Evolutionary conservation across 2,329 filamentous ascomycete genomes (phyloP), one percentile per base, ranked within the genome.

Genomic region (Penicillium sp.): DNA sequence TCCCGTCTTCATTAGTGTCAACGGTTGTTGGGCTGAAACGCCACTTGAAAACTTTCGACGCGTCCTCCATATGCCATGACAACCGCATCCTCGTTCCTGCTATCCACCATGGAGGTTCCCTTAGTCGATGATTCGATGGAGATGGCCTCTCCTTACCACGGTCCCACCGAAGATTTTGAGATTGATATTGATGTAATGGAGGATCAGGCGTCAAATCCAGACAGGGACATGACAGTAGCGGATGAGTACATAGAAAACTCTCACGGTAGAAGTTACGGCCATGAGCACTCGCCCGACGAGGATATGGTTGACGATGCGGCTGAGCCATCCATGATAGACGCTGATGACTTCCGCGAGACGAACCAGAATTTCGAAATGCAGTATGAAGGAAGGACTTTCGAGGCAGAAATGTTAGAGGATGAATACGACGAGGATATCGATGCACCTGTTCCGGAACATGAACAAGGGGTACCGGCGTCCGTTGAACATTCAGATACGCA

Each of bases 101-200:
- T 73, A 66, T 50, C 71, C 58, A 67, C 68, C 50, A 79, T 79
- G 77, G 78, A 80, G 58, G 67, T 72, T 15, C 70, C 74, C 38
- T 65, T 68, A 19, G 61, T 75, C 51, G 80, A 81, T 60, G 80
- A 83, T 58, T 78, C 69, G 51, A 79, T 80, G 76, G 78, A 80
- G 63, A 76, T 80, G 76, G 73, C 74, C 11, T 77, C 75, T 46
- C 76, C 76, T 35, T 77, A 77, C 47, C 70, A 77, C 31, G 75
- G 74, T 4, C 74, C 77, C 58, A 79, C 79, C 54, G 84, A 85
- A 67, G 81, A 81, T 79, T 88, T 70, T 79, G 84, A 69, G 79
- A 86, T 89, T 63, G 86, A 89, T 66, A 80, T 89, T 63, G 86
- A 87, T 66, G 72, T 83, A 63, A 76, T 79, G 69, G 73, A 88